Evolutionary conservation across 345 rosid species (phyloP).

Genomic region (Gossypium australe): DNA sequence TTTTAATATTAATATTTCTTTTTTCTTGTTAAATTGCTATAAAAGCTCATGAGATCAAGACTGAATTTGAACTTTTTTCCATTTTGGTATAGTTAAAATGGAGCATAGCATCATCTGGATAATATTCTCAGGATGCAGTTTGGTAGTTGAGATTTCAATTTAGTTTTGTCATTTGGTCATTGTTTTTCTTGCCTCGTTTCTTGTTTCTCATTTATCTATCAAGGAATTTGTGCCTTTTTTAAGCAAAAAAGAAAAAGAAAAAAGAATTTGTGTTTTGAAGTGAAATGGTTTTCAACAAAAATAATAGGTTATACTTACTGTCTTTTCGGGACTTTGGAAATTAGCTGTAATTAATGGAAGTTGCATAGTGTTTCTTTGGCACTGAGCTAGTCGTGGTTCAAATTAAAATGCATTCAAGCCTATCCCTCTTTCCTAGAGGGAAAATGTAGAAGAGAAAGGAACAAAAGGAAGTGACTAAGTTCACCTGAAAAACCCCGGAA

Average conservation of each 20-base stretch:
- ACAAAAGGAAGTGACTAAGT: not conserved
- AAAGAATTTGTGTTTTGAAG: not conserved
- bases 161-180: not conserved
- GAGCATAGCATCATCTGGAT: not conserved
- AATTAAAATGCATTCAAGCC: not conserved
- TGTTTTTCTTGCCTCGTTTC: not conserved
- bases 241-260: no score
- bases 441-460: not conserved
- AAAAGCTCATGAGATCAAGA: no score
- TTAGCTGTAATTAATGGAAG: not conserved
- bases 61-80: not conserved
- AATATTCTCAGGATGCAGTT: not conserved
- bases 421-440: not conserved
- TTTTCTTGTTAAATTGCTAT: no score
- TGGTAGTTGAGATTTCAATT: not conserved
- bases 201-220: conserved; percentile 1
- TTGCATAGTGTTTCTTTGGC: not conserved
- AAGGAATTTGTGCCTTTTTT: not conserved
- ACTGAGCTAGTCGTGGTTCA: not conserved
- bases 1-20: not conserved
- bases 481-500: not conserved
- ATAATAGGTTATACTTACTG: not conserved
- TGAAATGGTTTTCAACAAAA: not conserved
- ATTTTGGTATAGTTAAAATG: not conserved
- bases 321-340: not conserved